These are phyloP conservation scores for Piromyces finnis DNA, from an alignment of 192 early-diverging fungal genomes.

Conservation along the genomic window DNA sequence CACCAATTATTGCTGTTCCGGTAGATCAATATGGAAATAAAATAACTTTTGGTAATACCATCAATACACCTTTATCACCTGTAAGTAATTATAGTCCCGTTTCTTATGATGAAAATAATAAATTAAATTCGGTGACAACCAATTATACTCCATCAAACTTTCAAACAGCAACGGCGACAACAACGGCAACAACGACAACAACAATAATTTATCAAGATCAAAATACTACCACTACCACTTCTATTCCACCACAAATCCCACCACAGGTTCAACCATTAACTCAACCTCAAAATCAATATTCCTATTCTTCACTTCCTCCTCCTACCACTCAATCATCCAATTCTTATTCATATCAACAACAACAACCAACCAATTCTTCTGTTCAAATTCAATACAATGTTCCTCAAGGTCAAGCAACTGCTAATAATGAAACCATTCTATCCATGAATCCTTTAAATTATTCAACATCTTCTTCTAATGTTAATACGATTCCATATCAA, in stretches of 20 bases:
- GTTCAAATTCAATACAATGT: too few relatives aligned
- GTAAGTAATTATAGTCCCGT: background rate
- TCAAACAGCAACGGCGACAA: too few relatives aligned
- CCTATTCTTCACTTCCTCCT: background rate
- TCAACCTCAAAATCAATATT: background rate
- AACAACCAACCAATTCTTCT: too few relatives aligned
- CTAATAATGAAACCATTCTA: too few relatives aligned
- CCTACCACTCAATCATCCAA: background rate
- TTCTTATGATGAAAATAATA: background rate
- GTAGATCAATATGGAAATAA: background rate
- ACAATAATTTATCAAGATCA: background rate
- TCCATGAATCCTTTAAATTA: too few relatives aligned
- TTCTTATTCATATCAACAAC: background rate
- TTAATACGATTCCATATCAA: too few relatives aligned
- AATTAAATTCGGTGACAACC: background rate
- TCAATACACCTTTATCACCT: background rate
- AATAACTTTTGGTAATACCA: background rate
- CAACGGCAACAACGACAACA: too few relatives aligned
- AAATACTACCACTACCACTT: background rate
- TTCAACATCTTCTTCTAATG: too few relatives aligned
- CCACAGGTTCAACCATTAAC: too few relatives aligned
- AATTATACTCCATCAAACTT: background rate
- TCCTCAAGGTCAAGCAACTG: too few relatives aligned
- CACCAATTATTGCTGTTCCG: background rate
- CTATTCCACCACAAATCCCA: background rate